Conservation (phyloP, 106 monocot species). For the Posidonia australis region DNA sequence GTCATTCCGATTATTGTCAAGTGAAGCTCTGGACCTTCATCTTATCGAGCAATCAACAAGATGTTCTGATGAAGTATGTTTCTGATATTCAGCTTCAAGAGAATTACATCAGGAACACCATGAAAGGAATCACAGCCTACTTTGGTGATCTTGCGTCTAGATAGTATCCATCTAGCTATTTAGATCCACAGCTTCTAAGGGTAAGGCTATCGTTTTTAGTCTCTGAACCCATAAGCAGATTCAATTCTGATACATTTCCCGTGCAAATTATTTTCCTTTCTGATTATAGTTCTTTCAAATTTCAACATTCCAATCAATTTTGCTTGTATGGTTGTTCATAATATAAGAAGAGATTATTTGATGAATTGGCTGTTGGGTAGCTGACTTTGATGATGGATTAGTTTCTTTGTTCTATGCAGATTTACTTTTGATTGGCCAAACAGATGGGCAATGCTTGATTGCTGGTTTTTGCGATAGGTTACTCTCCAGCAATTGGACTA, state of each 20-base stretch:
- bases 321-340: neutral
- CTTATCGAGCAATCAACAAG: too few species aligned
- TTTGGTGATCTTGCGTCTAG: conserved; percentile 32
- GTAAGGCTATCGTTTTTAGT: neutral
- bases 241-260: too few species aligned
- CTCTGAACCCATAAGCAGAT: too few species aligned
- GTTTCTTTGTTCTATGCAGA: neutral
- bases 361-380: neutral
- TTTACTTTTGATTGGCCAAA: neutral
- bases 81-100: conserved; percentile 38
- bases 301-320: neutral
- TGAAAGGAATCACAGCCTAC: conserved; percentile 60
- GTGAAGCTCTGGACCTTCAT: too few species aligned
- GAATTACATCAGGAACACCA: conserved; percentile 21
- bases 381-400: neutral
- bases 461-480: too few species aligned
- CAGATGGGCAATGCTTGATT: too few species aligned
- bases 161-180: neutral
- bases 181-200: neutral
- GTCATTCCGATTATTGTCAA: too few species aligned
- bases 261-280: too few species aligned
- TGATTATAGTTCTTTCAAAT: neutral
- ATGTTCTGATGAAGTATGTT: neutral
- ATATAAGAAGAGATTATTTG: too few species aligned
- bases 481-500: too few species aligned